Percentiles rank a stretch among this genome's conserved stretches.
Conservation (phyloP, 805 yeast genomes). For the Middelhovenomyces tepae region DNA sequence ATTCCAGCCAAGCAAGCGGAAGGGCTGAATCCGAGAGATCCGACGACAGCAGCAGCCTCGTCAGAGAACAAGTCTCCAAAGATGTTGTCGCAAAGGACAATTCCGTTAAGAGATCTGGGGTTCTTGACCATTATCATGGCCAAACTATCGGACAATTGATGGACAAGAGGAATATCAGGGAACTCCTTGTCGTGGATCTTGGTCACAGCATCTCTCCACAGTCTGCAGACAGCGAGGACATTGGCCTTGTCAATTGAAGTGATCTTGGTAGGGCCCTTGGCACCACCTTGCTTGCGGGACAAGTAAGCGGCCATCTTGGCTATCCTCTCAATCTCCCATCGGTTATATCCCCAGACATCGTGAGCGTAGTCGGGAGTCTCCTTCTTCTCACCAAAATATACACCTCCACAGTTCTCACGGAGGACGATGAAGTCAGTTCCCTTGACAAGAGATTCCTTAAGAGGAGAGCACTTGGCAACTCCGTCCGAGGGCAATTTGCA, state of each 20-base stretch:
- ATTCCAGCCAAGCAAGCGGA: slow-evolving; percentile 92
- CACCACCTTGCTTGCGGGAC: slow-evolving; percentile 45
- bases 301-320: slow-evolving; percentile 95
- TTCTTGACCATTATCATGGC: slow-evolving; percentile 90
- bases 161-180: slow-evolving; percentile 75
- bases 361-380: slow-evolving; percentile 74
- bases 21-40: slow-evolving; percentile 88
- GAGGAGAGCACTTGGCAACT: slow-evolving; percentile 69
- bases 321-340: slow-evolving; percentile 83
- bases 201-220: slow-evolving; percentile 89
- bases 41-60: slow-evolving; percentile 95
- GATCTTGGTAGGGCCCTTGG: slow-evolving; percentile 71
- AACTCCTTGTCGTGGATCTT: slow-evolving; percentile 74
- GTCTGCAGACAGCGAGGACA: slow-evolving; percentile 85
- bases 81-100: slow-evolving; percentile 86
- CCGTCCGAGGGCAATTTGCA: slow-evolving; percentile 80
- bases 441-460: slow-evolving; percentile 64
- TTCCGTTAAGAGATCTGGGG: slow-evolving; percentile 84
- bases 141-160: slow-evolving; percentile 96
- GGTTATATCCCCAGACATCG: slow-evolving; percentile 86
- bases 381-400: slow-evolving; percentile 89
- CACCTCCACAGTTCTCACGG: slow-evolving; percentile 90
- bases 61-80: slow-evolving; percentile 96
- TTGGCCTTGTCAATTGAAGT: slow-evolving; percentile 95
- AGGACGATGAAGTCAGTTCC: slow-evolving; percentile 85